These are phyloP conservation scores for Ophiostoma pallidulum DNA, from an alignment of 2,329 filamentous ascomycete species.

Conservation along the genomic window DNA sequence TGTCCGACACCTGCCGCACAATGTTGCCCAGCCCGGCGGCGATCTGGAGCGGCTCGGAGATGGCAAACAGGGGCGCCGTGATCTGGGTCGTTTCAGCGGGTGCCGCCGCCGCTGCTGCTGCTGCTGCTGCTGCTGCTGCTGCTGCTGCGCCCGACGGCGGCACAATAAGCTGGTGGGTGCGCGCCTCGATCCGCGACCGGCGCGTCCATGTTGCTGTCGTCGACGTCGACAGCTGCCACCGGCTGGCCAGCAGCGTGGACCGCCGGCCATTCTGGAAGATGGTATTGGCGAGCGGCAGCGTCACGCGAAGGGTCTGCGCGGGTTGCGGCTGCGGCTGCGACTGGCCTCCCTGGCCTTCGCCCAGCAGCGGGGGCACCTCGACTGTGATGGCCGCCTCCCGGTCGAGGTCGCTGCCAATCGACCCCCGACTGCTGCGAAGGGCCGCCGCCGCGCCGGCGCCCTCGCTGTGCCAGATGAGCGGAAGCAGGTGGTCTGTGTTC, in stretches of 20 bases:
- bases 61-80: constrained; percentile 43
- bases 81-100: background rate
- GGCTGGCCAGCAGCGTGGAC: constrained; percentile 46
- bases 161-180: constrained; percentile 24
- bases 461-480: constrained; percentile 33
- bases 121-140: no score
- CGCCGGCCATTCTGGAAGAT: constrained; percentile 60
- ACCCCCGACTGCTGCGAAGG: background rate
- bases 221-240: no score
- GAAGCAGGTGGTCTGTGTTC: constrained; percentile 30
- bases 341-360: no score
- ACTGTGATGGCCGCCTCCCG: constrained; percentile 34
- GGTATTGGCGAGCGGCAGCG: constrained; percentile 65
- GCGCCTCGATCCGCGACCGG: background rate
- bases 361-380: constrained; percentile 25
- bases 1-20: constrained; percentile 49
- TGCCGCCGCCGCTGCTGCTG: background rate
- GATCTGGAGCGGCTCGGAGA: constrained; percentile 55
- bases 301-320: constrained; percentile 34
- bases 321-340: no score
- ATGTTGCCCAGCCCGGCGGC: constrained; percentile 68
- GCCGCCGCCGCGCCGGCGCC: background rate
- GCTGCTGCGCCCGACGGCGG: background rate
- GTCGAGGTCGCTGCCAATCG: constrained; percentile 23
- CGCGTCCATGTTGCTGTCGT: no score